Percentiles rank a stretch among this genome's conserved stretches.
Conservation (phyloP, 2,329 filamentous ascomycete species). For the Aspergillus sp. region DNA sequence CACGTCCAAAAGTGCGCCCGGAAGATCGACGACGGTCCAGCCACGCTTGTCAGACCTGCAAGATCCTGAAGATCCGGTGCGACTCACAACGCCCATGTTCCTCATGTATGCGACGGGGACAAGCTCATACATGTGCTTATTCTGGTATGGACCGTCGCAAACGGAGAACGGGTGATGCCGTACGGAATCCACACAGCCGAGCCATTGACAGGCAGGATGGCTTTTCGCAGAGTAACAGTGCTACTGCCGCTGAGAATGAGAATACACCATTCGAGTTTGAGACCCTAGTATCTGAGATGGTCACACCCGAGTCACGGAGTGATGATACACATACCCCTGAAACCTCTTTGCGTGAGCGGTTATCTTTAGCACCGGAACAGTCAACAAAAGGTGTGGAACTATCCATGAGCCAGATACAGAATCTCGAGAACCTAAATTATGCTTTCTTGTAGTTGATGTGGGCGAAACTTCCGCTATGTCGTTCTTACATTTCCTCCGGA, state of each 20-base stretch:
- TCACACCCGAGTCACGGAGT: too few species aligned
- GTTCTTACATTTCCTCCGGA: background rate
- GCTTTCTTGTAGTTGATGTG: background rate
- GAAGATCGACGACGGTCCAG: conserved; percentile 1
- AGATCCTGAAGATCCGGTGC: background rate
- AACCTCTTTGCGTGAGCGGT: too few species aligned
- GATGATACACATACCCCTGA: too few species aligned
- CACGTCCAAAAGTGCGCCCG: conserved; percentile 1
- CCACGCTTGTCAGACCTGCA: background rate
- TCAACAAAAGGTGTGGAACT: too few species aligned
- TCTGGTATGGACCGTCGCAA: background rate
- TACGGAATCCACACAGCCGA: background rate
- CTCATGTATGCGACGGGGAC: background rate
- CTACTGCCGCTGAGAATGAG: too few species aligned
- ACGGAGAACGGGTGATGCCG: background rate
- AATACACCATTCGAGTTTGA: too few species aligned
- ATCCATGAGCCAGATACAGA: background rate
- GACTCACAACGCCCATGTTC: background rate
- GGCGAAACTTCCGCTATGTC: background rate
- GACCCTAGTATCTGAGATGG: too few species aligned
- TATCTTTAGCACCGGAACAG: too few species aligned
- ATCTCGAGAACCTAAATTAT: too few species aligned
- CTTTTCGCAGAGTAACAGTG: too few species aligned
- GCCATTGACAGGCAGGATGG: background rate
- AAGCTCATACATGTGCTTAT: background rate